phyloP scores from a whole-genome alignment of 805 yeast species.

The Cyberlindnera samutprakarnensis region DNA sequence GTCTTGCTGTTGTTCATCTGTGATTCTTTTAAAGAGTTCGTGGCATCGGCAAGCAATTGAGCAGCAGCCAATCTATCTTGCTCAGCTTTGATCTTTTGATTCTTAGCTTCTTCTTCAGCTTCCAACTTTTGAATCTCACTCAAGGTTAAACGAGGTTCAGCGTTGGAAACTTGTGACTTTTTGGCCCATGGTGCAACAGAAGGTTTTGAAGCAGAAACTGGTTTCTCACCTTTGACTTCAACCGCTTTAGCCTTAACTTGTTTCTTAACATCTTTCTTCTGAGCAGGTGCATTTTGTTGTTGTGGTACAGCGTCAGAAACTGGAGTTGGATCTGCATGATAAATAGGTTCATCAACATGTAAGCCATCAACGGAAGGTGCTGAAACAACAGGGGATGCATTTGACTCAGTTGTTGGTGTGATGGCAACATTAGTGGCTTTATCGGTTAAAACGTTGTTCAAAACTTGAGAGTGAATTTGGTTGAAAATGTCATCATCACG shows the following conservation, averaged over 20 bases:
- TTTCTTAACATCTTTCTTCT: constrained; percentile 5
- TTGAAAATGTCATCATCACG: constrained; percentile 26
- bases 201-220: constrained; percentile 6
- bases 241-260: constrained; percentile 6
- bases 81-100: constrained; percentile 28
- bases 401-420: constrained; percentile 2
- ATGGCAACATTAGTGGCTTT: constrained; percentile 4
- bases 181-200: constrained; percentile 50
- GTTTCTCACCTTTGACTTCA: constrained; percentile 5
- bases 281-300: not conserved
- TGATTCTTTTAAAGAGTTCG: constrained; percentile 11
- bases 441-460: constrained; percentile 31
- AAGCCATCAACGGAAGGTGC: no score
- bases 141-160: constrained; percentile 36
- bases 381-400: no score
- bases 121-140: constrained; percentile 42
- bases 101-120: constrained; percentile 38
- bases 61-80: constrained; percentile 16
- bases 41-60: constrained; percentile 14
- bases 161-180: constrained; percentile 14
- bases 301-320: no score
- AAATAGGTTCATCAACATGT: no score
- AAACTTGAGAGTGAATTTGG: constrained; percentile 32
- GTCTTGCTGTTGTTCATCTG: constrained; percentile 17
- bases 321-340: no score